Base-by-base conservation (phyloP, 306 rosid genomes). In the Sesbania bispinosa region DNA sequence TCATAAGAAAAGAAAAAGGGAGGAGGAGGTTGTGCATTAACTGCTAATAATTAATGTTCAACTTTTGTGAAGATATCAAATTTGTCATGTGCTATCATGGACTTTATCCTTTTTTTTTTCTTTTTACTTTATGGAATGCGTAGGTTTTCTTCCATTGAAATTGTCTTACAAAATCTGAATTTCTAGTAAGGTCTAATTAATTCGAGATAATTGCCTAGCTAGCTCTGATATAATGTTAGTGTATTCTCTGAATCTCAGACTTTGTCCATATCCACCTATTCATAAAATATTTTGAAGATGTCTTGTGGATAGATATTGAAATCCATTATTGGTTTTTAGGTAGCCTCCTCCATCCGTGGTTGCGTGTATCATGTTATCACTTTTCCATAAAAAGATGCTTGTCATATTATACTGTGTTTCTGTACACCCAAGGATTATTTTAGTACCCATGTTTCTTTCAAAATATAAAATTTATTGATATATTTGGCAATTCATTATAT, bases 241-340 rank as follows among this genome's bases (percentile, higher is more conserved):
- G 41, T 6, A 54, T 63, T 32, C 47, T 73, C 6, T 74, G 43
- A 67, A 50, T 74, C 72, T 73, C 27, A 73, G 9, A 48, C 13
- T 73, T 39, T 73, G 79, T 74, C 76, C 48, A 68, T 21, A 74
- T 74, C 68, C 59, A 23, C 54, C 36, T 33, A 74, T 67, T 65
- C 41, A 47, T 29, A 27, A 50, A 64, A 52, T n/a, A 4, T 23
- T 67, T 16, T 27, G 19, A 71, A 50, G 75, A n/a, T n/a, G n/a
- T n/a, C n/a, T 60, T 60, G 48, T 72, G 74, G 85, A 76, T 81
- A 71, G 60, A 62, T 62, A 67, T 73, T 52, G 18, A 77, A 72
- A 16, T 51, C 39, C 77, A 73, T 73, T 67, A 80, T 80, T 54
- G 74, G 20, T 42, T 54, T 73, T 41, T 48, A 32, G 68, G 52